Evolutionary conservation across 2,329 filamentous ascomycete species (phyloP), one percentile per base, ranked within the genome.

Genomic region (Aspergillus cejpii): DNA sequence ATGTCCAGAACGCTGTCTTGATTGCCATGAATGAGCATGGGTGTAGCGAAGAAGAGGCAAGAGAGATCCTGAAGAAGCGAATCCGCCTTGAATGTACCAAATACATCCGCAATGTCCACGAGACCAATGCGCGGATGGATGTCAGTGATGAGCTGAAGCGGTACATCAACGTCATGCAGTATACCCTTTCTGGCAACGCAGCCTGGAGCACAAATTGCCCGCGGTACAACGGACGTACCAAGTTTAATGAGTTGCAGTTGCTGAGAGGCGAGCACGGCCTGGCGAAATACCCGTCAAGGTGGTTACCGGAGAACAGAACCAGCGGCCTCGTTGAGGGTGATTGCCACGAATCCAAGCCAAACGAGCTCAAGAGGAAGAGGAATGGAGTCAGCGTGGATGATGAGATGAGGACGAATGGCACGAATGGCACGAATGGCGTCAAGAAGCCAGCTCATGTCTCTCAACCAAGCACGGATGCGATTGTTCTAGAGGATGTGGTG

Each of bases 1-100:
- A 46, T 28, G 65, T 70, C 2, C 53, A 64, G 40, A 72, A 72
- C 41, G 65, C 63, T 2, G 52, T 72, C 20, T 70, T 61, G 62
- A 63, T 71, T 20, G 50, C 70, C 21, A 71, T 71, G 66, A 49
- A 51, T 33, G 65, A 71, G 52, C 53, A 57, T 24, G 46, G 43
- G 1, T 50, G 63, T 23, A 45, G 41, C 3, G 56, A 61, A 43
- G 49, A 52, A 6, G 52, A 61, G 34, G 66, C 66, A 0, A 59
- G 59, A 37, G 38, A 43, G 6, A 40, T 62, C 21, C 59, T 54
- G 37, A 26, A 44, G 14, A 19, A 49, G 5, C 47, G 51, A 24
- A 63, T 66, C 27, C 54, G 53, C 33, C 44, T 57, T 17, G 38
- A 57, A n/a, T 37, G 57, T 20, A 41, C 45, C 11, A 37, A 54